Percentiles rank a stretch among this genome's conserved stretches.
Conservation (phyloP, 2,329 filamentous ascomycete genomes). For the Westerdykella aurantiaca region DNA sequence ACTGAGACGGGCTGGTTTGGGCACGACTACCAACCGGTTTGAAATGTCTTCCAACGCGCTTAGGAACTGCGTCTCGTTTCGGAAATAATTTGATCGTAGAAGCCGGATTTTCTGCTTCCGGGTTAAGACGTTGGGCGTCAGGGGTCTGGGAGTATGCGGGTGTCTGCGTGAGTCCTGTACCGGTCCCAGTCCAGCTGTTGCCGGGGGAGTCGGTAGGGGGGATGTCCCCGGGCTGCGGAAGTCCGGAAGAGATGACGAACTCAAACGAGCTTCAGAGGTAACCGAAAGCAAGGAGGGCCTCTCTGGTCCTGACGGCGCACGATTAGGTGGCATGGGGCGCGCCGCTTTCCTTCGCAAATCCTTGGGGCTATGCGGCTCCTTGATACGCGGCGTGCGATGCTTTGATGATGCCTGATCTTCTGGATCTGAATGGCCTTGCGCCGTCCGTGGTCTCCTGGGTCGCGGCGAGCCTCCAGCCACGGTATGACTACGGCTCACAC, state of each 20-base stretch:
- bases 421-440: conserved; percentile 33
- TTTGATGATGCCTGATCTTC: conserved; percentile 33
- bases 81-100: conserved; percentile 74
- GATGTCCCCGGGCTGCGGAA: conserved; percentile 48
- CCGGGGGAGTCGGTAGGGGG: conserved; percentile 34
- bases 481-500: conserved; percentile 64
- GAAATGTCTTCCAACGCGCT: conserved; percentile 78
- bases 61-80: conserved; percentile 73
- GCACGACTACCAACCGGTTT: conserved; percentile 74
- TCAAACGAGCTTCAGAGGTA: conserved; percentile 57
- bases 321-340: conserved; percentile 15
- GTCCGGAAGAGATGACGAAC: conserved; percentile 63
- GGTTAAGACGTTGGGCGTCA: conserved; percentile 59
- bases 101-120: conserved; percentile 63
- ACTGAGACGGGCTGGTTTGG: conserved; percentile 74
- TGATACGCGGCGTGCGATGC: conserved; percentile 32
- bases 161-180: conserved; percentile 41
- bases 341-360: conserved; percentile 26
- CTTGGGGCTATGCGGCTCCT: conserved; percentile 21
- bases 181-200: conserved; percentile 39
- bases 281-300: conserved; percentile 50
- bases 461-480: conserved; percentile 47
- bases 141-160: conserved; percentile 51
- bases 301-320: conserved; percentile 28
- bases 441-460: conserved; percentile 39